Evolutionary conservation across 1,284 basidiomycete species (phyloP), one percentile per base, ranked within the genome.

Genomic region (Cerioporus squamosus): DNA sequence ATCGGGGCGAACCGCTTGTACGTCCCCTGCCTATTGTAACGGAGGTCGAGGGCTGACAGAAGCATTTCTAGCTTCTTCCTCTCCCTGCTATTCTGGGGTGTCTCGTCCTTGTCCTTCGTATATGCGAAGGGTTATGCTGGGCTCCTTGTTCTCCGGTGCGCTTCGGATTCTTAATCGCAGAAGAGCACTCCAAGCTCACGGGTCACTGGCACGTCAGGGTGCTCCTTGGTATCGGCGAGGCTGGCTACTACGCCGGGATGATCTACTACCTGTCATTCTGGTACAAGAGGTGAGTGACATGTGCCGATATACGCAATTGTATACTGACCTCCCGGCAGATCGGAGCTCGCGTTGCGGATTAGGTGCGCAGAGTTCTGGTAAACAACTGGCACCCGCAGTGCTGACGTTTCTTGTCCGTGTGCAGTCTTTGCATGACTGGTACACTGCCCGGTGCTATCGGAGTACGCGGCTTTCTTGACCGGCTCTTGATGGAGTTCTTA

Each of bases 1-100:
- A 85, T 85, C 54, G 83, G 83, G 2, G 83, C 83, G 7, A 84
- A 84, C 60, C 73, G 80, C 67, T 85, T 84, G 82, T 82, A 56
- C 60, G 77, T 62, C 6, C 18, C 24, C 15, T 44, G 42, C 40
- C 33, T 36, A 31, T 8, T 26, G 40, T 14, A 24, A 9, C 43
- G 40, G 45, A 22, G 22, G 40, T n/a, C 20, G 1, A 51, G 18
- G 36, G 23, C 39, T 53, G n/a, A 59, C 22, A n/a, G 17, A 12
- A 8, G 17, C 17, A 15, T 40, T 0, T 14, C n/a, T 45, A 84
- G 82, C 65, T 84, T 84, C 68, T 85, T 84, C 65, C 66, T 85
- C 24, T 78, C 81, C 3, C 66, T 84, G 8, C 74, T 71, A 0
- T 81, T 77, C 57, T 85, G 83, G 83, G 82, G 83, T 17, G 59